Percentiles rank a stretch among this genome's conserved stretches.
These are phyloP conservation scores for Penicillium maclennaniae DNA, from an alignment of 495 filamentous ascomycete genomes.

Conservation along the genomic window DNA sequence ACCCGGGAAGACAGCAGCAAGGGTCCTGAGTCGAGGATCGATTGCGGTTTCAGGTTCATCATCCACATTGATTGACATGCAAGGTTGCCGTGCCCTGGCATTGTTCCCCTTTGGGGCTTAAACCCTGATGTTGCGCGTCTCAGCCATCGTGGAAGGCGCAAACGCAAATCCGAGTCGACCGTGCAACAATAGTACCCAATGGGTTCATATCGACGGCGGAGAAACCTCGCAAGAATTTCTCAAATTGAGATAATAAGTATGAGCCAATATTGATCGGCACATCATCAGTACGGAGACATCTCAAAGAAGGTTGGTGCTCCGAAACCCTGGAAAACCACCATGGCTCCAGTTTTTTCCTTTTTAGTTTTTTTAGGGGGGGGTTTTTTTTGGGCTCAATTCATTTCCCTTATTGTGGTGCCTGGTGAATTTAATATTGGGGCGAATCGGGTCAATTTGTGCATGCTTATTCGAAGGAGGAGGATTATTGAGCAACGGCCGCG, in stretches of 20 bases:
- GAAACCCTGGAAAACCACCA: conserved; percentile 14
- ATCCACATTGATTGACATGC: conserved; percentile 7
- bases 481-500: background rate
- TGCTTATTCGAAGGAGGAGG: background rate
- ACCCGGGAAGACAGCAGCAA: conserved; percentile 4
- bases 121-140: background rate
- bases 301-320: conserved; percentile 22
- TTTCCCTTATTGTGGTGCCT: too few relatives aligned
- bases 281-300: conserved; percentile 14
- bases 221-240: background rate
- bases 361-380: background rate
- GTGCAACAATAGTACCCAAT: background rate
- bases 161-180: background rate
- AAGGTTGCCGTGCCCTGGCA: conserved; percentile 12
- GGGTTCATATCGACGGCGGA: background rate
- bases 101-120: background rate
- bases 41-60: conserved; percentile 12
- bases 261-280: background rate
- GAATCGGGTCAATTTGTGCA: conserved; percentile 7
- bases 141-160: conserved; percentile 1
- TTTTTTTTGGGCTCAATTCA: too few relatives aligned
- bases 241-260: background rate
- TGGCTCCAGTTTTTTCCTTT: conserved; percentile 11
- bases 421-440: background rate
- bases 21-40: conserved; percentile 2